These are phyloP conservation scores for Scolecobasidium constrictum DNA, from an alignment of 2,329 filamentous ascomycete species.

Conservation along the genomic window DNA sequence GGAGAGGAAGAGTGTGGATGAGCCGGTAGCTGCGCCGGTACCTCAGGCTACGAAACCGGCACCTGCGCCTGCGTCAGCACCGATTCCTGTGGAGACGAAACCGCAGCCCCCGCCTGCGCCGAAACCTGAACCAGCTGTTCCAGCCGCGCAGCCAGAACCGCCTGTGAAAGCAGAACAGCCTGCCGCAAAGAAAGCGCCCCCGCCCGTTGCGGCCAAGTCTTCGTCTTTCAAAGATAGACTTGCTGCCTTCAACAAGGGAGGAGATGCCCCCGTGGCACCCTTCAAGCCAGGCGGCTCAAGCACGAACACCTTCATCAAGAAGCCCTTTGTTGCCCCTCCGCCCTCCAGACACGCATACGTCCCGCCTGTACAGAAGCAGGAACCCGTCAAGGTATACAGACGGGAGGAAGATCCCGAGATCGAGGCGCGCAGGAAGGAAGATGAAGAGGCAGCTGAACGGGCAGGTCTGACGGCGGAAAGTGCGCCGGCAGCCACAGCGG, in stretches of 20 bases:
- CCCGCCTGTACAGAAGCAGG: conserved; percentile 58
- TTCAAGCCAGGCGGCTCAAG: conserved; percentile 66
- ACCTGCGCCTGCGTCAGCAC: conserved; percentile 18
- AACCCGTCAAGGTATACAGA: conserved; percentile 63
- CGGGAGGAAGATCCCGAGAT: conserved; percentile 73
- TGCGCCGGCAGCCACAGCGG: conserved; percentile 37
- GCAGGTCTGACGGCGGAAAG: conserved; percentile 46
- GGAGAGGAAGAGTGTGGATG: background rate
- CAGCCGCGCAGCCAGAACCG: conserved; percentile 24
- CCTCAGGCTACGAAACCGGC: conserved; percentile 11
- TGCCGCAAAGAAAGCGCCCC: conserved; percentile 30
- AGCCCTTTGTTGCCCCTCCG: conserved; percentile 90
- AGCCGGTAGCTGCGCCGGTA: background rate
- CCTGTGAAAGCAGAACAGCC: conserved; percentile 16
- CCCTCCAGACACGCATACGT: conserved; percentile 88
- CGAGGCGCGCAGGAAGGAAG: conserved; percentile 53
- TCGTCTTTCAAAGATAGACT: conserved; percentile 91
- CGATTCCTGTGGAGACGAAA: conserved; percentile 9
- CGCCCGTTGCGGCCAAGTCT: conserved; percentile 64
- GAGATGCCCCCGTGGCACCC: conserved; percentile 76
- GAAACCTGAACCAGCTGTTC: conserved; percentile 17
- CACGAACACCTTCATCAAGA: conserved; percentile 70
- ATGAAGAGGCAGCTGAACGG: conserved; percentile 54
- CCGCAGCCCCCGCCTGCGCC: conserved; percentile 15
- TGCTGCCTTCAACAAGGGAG: conserved; percentile 88